These are phyloP conservation scores for Vitis rotundifolia DNA, from an alignment of 164 flowering plant species.

Conservation along the genomic window DNA sequence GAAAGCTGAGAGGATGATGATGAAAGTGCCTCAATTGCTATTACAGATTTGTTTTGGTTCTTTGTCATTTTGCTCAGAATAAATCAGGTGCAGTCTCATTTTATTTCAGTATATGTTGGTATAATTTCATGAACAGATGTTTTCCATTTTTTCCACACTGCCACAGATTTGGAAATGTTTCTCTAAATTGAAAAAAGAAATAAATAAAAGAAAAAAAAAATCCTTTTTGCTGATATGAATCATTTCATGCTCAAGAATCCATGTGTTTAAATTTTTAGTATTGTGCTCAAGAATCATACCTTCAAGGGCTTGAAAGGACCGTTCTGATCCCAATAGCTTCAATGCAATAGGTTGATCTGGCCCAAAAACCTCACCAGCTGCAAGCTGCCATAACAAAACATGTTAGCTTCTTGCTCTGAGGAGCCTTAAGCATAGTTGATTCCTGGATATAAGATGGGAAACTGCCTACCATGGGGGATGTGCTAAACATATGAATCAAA, in stretches of 20 bases:
- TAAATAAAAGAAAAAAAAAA: too few relatives aligned
- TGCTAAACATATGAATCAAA: neutral
- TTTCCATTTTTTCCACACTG: neutral
- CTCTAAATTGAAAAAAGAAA: neutral
- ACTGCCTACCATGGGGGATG: neutral
- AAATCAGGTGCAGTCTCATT: neutral
- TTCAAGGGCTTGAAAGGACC: slow-evolving; percentile 89
- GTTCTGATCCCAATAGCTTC: slow-evolving; percentile 84
- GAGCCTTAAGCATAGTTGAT: too few relatives aligned
- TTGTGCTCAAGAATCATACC: slow-evolving; percentile 33
- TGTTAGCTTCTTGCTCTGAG: slow-evolving; percentile 1
- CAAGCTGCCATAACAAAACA: slow-evolving; percentile 56
- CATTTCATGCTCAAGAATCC: neutral
- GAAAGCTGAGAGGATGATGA: too few relatives aligned
- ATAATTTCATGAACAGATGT: neutral
- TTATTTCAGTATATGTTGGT: neutral
- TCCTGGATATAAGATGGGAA: too few relatives aligned
- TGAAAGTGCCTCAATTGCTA: too few relatives aligned
- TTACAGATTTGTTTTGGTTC: too few relatives aligned
- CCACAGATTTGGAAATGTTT: neutral
- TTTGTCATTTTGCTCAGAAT: neutral
- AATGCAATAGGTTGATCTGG: slow-evolving; percentile 87
- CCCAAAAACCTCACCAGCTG: slow-evolving; percentile 95
- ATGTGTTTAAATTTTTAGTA: neutral
- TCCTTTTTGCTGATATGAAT: neutral